Evolutionary conservation across 805 yeast species (phyloP), one percentile per base, ranked within the genome.

Genomic region (Candida easanensis): DNA sequence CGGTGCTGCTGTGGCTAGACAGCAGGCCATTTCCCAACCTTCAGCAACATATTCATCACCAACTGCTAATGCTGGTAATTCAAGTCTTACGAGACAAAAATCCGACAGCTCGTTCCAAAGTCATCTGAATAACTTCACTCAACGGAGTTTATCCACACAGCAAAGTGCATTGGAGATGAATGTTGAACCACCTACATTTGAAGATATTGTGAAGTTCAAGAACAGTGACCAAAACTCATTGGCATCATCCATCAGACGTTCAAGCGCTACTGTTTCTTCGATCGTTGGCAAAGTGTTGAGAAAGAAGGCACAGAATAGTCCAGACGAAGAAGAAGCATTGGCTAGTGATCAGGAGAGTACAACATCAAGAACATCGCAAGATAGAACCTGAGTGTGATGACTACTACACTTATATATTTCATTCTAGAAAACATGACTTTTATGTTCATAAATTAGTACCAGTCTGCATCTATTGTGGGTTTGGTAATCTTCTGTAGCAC

Each of bases 401-500:
- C 38, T 17, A n/a, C n/a, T n/a, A n/a, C n/a, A n/a, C n/a, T n/a
- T n/a, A n/a, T n/a, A n/a, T n/a, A n/a, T n/a, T n/a, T n/a, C n/a
- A n/a, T n/a, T n/a, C n/a, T n/a, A n/a, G n/a, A n/a, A n/a, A n/a
- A n/a, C n/a, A n/a, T n/a, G n/a, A n/a, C n/a, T n/a, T n/a, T n/a
- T n/a, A n/a, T n/a, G n/a, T n/a, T n/a, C n/a, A n/a, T n/a, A n/a
- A n/a, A n/a, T n/a, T n/a, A n/a, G n/a, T n/a, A n/a, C n/a, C n/a
- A n/a, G n/a, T 16, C 4, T 17, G 14, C 13, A 14, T 22, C 19
- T 32, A 31, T 21, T 36, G 69, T 18, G 87, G 88, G 43, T 74
- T 73, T 36, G 88, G 81, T 39, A 85, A 62, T 63, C 96, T 76
- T 64, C 70, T 78, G 62, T 81, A 90, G 59, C 98, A 93, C 17